Evolutionary conservation across 768 basidiomycete species (phyloP).

Genomic region (Daedaleopsis sinensis): DNA sequence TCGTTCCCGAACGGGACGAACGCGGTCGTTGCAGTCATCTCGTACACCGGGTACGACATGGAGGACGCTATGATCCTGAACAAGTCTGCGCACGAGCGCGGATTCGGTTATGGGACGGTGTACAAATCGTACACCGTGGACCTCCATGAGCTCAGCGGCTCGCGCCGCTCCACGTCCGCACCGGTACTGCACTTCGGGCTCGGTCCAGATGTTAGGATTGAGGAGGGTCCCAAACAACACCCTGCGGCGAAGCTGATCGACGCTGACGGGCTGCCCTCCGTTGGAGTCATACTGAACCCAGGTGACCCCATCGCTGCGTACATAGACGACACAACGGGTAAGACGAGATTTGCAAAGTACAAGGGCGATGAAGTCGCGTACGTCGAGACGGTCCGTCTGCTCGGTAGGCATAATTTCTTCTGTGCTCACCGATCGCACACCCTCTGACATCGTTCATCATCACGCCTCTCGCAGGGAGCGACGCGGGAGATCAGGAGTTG

Average conservation of each 20-base stretch:
- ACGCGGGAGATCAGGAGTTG: constrained; percentile 83
- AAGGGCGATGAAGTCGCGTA: constrained; percentile 94
- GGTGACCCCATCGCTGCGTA: constrained; percentile 89
- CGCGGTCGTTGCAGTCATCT: constrained; percentile 99
- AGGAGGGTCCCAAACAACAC: constrained; percentile 50
- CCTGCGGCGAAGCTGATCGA: constrained; percentile 61
- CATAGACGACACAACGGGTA: constrained; percentile 79
- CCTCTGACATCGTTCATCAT: neutral
- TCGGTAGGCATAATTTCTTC: constrained; percentile 55
- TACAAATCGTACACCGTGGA: constrained; percentile 95
- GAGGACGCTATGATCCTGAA: constrained; percentile 99
- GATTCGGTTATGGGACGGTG: constrained; percentile 94
- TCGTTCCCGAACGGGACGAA: constrained; percentile 98
- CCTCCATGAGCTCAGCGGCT: constrained; percentile 77
- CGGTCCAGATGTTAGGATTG: constrained; percentile 67
- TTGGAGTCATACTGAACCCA: constrained; percentile 68
- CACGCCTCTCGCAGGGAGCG: constrained; percentile 60
- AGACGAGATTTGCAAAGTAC: constrained; percentile 89
- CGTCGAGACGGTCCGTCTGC: constrained; percentile 87
- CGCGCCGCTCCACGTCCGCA: constrained; percentile 54
- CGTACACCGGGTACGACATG: constrained; percentile 99
- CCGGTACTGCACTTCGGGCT: constrained; percentile 90
- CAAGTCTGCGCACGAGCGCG: constrained; percentile 97
- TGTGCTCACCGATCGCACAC: neutral
- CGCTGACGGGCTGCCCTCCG: constrained; percentile 79